A percentile compares a stretch with the other conserved stretches of the same genome.
Evolutionary conservation across 2,329 filamentous ascomycete species (phyloP).

Genomic region (Penicillium sp.): DNA sequence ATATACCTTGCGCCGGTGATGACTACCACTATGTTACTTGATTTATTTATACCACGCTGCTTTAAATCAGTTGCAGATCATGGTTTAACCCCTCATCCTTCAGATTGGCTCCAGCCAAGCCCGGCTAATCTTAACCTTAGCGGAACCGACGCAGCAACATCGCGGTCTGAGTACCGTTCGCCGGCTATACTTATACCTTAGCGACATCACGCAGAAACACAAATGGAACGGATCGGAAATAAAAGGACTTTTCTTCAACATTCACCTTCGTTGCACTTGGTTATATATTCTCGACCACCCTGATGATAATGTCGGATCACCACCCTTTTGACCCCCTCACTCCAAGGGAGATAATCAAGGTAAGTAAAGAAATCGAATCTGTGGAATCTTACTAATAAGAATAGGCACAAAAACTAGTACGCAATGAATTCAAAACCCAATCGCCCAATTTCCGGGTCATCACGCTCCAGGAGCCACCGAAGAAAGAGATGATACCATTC

Average conservation of each 20-base stretch:
- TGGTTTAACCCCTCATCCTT: too few species aligned
- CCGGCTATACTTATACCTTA: slow-evolving; percentile 20
- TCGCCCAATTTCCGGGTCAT: slow-evolving; percentile 44
- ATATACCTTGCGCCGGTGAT: too few species aligned
- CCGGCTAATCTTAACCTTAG: slow-evolving; percentile 26
- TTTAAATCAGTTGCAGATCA: too few species aligned
- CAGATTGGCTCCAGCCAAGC: slow-evolving; percentile 1
- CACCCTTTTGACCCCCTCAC: slow-evolving; percentile 32
- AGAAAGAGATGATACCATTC: slow-evolving; percentile 44
- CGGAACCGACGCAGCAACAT: slow-evolving; percentile 8
- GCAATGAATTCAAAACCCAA: background rate
- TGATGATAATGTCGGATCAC: slow-evolving; percentile 13
- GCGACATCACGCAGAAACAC: slow-evolving; percentile 15
- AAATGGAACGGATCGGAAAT: too few species aligned
- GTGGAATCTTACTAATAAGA: too few species aligned
- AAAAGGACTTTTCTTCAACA: too few species aligned
- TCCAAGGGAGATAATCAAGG: slow-evolving; percentile 28
- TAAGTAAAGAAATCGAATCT: slow-evolving; percentile 4
- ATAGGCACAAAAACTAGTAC: background rate
- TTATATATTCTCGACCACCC: background rate
- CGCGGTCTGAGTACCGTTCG: background rate
- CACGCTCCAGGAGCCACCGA: slow-evolving; percentile 48
- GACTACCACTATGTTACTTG: too few species aligned
- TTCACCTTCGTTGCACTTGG: too few species aligned
- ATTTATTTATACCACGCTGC: too few species aligned